Base-by-base conservation (phyloP, 306 rosid genomes). In the Vicia villosa region DNA sequence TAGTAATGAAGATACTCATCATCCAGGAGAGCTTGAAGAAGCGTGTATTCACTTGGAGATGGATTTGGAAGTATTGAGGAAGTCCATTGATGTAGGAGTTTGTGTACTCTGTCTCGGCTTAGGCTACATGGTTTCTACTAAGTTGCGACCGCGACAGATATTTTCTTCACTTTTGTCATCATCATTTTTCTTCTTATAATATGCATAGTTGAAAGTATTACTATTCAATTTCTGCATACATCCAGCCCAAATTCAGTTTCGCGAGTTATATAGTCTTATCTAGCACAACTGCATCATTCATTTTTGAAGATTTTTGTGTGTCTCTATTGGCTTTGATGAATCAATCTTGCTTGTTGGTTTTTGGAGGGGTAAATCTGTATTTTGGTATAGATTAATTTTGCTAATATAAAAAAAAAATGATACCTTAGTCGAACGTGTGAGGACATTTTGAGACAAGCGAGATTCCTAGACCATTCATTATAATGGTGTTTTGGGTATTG, bases 11-110 rank as follows among this genome's bases (percentile, higher is more conserved):
- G 22, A 0, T n/a, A 17, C 9, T 3, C 11, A 32, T n/a, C n/a
- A n/a, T 68, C 20, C 28, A 6, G 42, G 59, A 30, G 70, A 69
- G 43, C 3, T 69, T 50, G 43, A 77, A 63, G 76, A 77, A 63
- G 76, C 66, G 0, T 3, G 21, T 9, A 15, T 9, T 3, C 47
- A 46, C 14, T 70, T 77, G 72, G 81, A 77, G 24, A 70, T 17
- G 67, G 72, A 77, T 63, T 70, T 77, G 61, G 46, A 77, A 55
- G n/a, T 70, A 1, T 38, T 77, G 2, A 52, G 68, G 16, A 11
- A 12, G 16, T 54, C 68, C 4, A 20, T 77, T 10, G 73, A 77
- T 45, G 16, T 77, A 61, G 81, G 77, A 14, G 5, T 63, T 63
- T 63, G 52, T 45, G 69, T 63, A 14, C 69, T 63, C 1, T 63